Evolutionary conservation across 371 early-diverging fungal species (phyloP), one percentile per base, ranked within the genome.

Genomic region (Mucor piriformis): DNA sequence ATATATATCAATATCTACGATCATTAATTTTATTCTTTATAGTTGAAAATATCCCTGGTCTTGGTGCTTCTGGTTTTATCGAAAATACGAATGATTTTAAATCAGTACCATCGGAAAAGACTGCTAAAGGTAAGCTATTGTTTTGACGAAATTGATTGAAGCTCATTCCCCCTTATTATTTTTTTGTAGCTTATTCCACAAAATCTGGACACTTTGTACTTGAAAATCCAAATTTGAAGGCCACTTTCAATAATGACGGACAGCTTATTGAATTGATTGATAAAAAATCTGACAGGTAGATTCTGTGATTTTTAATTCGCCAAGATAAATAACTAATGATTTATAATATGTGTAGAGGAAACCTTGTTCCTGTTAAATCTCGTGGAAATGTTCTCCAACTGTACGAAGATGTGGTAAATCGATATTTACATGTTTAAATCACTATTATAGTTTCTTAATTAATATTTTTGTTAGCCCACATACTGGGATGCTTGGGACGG

Each of bases 331-430:
- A 6, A 29, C 29, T 29, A 29, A 29, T 29, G 29, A 4, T 29
- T 6, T n/a, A n/a, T n/a, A 29, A 29, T 29, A 6, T 29, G 29
- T 4, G 1, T 48, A 86, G 85, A 35, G 91, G 93, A 3, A 89
- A 95, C 67, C 64, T 90, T 16, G 77, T 96, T 18, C 83, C 87
- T 0, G 47, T 74, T 16, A 87, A 85, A 0, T 54, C 65, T n/a
- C 59, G 59, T 3, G 95, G 88, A n/a, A 97, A 98, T 74, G 74
- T 85, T 8, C 81, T 98, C 50, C 80, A 81, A 34, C 59, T 95
- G 12, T 95, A 87, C 67, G 95, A 96, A 49, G 98, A 98, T 78
- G 83, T 89, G 59, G 82, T 79, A 72, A 59, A n/a, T n/a, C n/a
- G 74, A 72, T 48, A 6, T 20, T 25, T n/a, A n/a, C n/a, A n/a